Conservation (phyloP, 148 eudicot species). For the Talinum fruticosum region DNA sequence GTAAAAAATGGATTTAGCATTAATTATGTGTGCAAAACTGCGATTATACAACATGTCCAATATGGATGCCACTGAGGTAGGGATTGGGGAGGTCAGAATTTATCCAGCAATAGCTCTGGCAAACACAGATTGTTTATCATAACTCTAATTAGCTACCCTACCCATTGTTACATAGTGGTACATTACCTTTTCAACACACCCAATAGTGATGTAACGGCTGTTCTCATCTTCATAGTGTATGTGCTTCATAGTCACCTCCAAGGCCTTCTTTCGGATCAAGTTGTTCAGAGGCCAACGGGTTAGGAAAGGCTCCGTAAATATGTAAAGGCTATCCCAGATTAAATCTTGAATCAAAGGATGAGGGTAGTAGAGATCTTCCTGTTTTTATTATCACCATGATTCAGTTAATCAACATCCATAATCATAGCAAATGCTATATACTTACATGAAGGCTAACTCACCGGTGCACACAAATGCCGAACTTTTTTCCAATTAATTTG, state of each 20-base stretch:
- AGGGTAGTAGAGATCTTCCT: conserved; percentile 35
- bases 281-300: conserved; percentile 34
- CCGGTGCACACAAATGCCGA: conserved; percentile 38
- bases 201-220: conserved; percentile 34
- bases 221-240: conserved; percentile 36
- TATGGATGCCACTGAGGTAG: neutral
- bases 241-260: conserved; percentile 30
- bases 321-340: conserved; percentile 30
- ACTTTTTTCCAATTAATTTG: conserved; percentile 35
- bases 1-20: neutral
- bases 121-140: neutral
- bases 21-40: neutral
- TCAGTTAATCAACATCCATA: neutral
- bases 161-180: neutral
- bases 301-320: conserved; percentile 30
- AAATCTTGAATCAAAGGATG: conserved; percentile 35
- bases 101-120: neutral
- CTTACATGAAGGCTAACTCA: neutral
- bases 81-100: neutral
- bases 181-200: conserved; percentile 37
- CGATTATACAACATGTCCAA: neutral
- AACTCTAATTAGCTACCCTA: neutral
- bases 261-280: conserved; percentile 27
- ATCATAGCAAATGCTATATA: neutral
- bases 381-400: neutral